These are phyloP conservation scores for Saccharomycopsis amapae DNA, from an alignment of 805 yeast genomes.

Conservation along the genomic window DNA sequence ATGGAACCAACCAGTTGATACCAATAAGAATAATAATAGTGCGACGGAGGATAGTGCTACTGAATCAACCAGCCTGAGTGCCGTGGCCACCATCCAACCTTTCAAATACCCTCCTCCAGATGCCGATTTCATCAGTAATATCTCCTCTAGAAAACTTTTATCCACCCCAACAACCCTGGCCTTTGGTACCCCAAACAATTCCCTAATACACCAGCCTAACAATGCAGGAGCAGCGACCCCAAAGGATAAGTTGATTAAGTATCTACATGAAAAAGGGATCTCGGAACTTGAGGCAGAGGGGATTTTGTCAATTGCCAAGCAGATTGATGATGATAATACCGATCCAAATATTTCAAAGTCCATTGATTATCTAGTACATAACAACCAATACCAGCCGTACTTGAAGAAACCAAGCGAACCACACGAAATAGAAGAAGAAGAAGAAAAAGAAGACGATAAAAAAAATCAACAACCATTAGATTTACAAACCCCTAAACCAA, in stretches of 20 bases:
- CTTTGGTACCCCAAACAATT: not conserved
- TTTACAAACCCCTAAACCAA: not conserved
- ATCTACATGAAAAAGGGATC: constrained; percentile 17
- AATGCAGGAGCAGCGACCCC: constrained; percentile 1
- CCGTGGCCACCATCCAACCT: no score
- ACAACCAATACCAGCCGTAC: not conserved
- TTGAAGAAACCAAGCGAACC: not conserved
- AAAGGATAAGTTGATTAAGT: constrained; percentile 11
- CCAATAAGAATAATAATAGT: not conserved
- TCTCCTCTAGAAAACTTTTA: constrained; percentile 10
- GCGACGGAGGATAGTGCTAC: not conserved
- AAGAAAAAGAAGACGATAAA: not conserved
- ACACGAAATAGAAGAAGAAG: not conserved
- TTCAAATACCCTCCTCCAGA: constrained; percentile 21
- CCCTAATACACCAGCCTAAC: not conserved
- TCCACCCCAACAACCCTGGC: not conserved
- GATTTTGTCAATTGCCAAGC: constrained; percentile 20
- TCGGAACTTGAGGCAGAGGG: constrained; percentile 21
- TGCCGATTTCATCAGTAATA: constrained; percentile 15
- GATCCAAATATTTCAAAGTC: not conserved
- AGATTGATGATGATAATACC: constrained; percentile 9
- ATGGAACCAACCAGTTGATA: not conserved
- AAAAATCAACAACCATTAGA: not conserved
- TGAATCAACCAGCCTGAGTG: not conserved
- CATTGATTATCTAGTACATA: not conserved